phyloP scores from a whole-genome alignment of 805 yeast genomes.

The Cyberlindnera xishuangbannaensis region DNA sequence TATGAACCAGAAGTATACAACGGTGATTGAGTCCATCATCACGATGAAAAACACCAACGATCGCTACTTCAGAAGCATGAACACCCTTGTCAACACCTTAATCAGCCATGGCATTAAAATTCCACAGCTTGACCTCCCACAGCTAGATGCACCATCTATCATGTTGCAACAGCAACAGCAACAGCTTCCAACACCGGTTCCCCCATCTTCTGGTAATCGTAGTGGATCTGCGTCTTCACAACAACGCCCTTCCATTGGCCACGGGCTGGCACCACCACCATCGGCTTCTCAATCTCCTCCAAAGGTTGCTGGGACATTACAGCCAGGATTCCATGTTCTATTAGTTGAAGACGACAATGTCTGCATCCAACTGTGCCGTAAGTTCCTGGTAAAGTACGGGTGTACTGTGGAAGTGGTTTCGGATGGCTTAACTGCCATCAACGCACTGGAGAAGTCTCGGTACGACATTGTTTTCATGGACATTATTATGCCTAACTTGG shows the following conservation, averaged over 20 bases:
- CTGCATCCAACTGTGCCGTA: constrained; percentile 76
- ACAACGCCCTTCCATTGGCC: constrained; percentile 1
- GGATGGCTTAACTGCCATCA: constrained; percentile 87
- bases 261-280: not conserved
- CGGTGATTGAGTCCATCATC: constrained; percentile 56
- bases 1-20: constrained; percentile 53
- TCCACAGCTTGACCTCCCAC: constrained; percentile 58
- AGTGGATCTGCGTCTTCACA: too few species aligned
- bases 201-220: constrained; percentile 3
- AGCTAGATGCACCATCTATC: constrained; percentile 8
- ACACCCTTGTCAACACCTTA: constrained; percentile 42
- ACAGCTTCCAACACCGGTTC: constrained; percentile 7
- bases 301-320: constrained; percentile 17
- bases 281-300: constrained; percentile 13
- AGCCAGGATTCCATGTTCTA: constrained; percentile 58
- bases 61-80: constrained; percentile 47
- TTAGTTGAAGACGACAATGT: constrained; percentile 78
- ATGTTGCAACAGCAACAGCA: constrained; percentile 7
- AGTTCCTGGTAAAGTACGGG: constrained; percentile 80
- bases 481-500: constrained; percentile 82
- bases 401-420: constrained; percentile 90
- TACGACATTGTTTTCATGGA: constrained; percentile 82
- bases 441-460: constrained; percentile 61
- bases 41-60: constrained; percentile 53
- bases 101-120: constrained; percentile 57